Evolutionary conservation across 75 land plant species (phyloP).

Genomic region (Cryptomeria japonica): DNA sequence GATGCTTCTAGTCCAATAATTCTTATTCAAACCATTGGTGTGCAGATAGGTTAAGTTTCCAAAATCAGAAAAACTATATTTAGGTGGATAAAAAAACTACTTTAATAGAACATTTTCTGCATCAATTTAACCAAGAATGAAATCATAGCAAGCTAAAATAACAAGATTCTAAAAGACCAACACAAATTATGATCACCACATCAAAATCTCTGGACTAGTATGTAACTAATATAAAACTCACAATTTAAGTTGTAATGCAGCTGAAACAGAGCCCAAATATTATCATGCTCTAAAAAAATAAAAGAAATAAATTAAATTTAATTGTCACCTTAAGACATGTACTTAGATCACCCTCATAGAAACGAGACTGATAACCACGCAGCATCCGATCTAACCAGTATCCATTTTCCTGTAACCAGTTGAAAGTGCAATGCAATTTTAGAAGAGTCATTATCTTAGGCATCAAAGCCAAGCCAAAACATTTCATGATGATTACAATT

Average conservation of each 20-base stretch:
- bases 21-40: neutral
- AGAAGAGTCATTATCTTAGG: neutral
- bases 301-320: neutral
- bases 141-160: neutral
- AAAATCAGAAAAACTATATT: neutral
- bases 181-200: too few species aligned
- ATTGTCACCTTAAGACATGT: conserved; percentile 54
- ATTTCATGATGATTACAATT: neutral
- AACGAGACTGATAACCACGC: conserved; percentile 91
- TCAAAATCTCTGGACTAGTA: neutral
- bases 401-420: conserved; percentile 75
- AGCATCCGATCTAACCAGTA: conserved; percentile 94
- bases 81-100: neutral
- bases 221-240: neutral
- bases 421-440: neutral
- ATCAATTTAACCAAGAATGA: neutral
- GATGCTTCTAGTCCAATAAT: neutral
- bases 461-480: conserved; percentile 4
- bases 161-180: neutral
- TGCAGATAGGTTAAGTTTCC: neutral
- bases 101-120: neutral
- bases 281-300: neutral
- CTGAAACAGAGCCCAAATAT: neutral
- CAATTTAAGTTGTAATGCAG: neutral
- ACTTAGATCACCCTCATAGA: conserved; percentile 74